phyloP scores from a whole-genome alignment of 129 eudicot genomes.

The Kitagawia praeruptora region DNA sequence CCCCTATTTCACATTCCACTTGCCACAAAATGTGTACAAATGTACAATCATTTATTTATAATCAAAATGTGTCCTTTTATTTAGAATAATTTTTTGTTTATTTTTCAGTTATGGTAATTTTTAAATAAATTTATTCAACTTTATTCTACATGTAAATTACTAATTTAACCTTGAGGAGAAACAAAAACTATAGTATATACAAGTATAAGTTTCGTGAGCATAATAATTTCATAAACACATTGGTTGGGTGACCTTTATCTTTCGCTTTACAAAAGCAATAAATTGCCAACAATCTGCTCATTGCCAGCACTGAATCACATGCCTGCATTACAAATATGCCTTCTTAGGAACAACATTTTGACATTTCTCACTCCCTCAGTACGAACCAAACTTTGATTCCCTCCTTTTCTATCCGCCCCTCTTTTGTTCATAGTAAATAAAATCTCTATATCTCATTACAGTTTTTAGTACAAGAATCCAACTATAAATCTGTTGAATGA shows the following conservation, averaged over 20 bases:
- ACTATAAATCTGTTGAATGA: too few species aligned
- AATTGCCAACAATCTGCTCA: background rate
- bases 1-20: background rate
- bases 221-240: background rate
- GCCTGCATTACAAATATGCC: background rate
- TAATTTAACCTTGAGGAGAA: too few species aligned
- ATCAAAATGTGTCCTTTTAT: too few species aligned
- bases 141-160: too few species aligned
- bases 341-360: slow-evolving; percentile 10
- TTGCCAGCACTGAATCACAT: slow-evolving; percentile 14
- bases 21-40: background rate
- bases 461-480: too few species aligned
- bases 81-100: too few species aligned
- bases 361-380: background rate
- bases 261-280: background rate
- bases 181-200: too few species aligned
- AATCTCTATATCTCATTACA: too few species aligned
- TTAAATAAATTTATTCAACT: too few species aligned
- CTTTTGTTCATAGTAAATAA: too few species aligned
- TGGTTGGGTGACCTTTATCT: background rate
- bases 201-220: background rate
- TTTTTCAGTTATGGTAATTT: too few species aligned
- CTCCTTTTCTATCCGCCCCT: background rate
- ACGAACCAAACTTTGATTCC: background rate
- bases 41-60: background rate